These are phyloP conservation scores for Termitomyces sp. DNA, from an alignment of 768 basidiomycete genomes.

Conservation along the genomic window DNA sequence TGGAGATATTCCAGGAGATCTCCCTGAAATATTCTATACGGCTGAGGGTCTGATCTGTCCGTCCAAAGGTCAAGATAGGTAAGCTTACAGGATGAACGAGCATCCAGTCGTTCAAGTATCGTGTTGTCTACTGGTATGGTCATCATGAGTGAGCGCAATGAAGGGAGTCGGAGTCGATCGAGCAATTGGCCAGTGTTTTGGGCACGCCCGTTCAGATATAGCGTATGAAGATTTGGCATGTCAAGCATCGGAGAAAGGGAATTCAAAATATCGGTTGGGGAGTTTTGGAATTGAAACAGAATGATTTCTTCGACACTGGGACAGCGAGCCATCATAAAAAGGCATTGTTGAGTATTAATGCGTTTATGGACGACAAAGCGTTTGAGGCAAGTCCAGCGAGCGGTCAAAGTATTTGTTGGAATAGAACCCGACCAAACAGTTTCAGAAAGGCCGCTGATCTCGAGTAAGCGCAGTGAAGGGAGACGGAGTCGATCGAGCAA, in stretches of 20 bases:
- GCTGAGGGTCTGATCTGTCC: too few relatives aligned
- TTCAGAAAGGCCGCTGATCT: background rate
- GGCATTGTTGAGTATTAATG: background rate
- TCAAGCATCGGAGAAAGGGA: background rate
- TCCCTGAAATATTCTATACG: background rate
- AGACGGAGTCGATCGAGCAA: background rate
- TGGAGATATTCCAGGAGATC: background rate
- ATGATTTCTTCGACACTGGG: too few relatives aligned
- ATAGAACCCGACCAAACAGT: too few relatives aligned
- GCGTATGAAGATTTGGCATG: background rate
- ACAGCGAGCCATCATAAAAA: too few relatives aligned
- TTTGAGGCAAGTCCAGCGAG: too few relatives aligned
- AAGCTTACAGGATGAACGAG: background rate
- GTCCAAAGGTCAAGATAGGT: background rate
- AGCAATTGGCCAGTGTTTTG: background rate
- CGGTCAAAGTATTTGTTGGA: too few relatives aligned
- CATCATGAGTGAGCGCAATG: background rate
- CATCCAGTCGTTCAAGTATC: background rate
- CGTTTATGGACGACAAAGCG: too few relatives aligned
- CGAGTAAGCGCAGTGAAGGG: background rate
- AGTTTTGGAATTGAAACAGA: background rate
- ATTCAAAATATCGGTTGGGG: background rate
- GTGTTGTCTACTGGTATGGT: background rate
- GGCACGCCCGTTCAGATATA: background rate
- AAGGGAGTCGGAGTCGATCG: background rate